phyloP scores from a whole-genome alignment of 2,329 filamentous ascomycete species.

The Stromatinia cepivora region DNA sequence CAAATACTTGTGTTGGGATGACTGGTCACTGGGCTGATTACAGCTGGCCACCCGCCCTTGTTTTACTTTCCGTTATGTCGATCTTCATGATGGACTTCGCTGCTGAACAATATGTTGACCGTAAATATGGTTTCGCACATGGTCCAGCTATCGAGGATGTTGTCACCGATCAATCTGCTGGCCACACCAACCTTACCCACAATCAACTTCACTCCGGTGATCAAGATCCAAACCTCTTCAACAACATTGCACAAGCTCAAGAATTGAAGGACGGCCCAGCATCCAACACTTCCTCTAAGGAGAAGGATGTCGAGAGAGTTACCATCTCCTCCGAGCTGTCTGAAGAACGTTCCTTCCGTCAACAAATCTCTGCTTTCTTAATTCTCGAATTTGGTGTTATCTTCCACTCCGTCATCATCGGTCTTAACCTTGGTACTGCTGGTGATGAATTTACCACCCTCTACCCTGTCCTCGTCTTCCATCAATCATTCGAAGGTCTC shows the following conservation, averaged over 20 bases:
- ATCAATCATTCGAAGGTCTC: conserved; percentile 63
- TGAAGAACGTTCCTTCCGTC: conserved; percentile 42
- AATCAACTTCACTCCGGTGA: conserved; percentile 46
- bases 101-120: conserved; percentile 51
- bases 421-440: conserved; percentile 60
- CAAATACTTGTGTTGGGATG: conserved; percentile 55
- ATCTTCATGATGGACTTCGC: conserved; percentile 60
- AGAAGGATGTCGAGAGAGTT: conserved; percentile 29
- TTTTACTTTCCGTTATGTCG: conserved; percentile 59
- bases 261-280: conserved; percentile 23
- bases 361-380: conserved; percentile 50
- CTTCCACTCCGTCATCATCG: conserved; percentile 65
- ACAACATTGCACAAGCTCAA: conserved; percentile 31
- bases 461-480: conserved; percentile 62
- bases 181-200: conserved; percentile 36
- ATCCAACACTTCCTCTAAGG: conserved; percentile 27
- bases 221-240: conserved; percentile 40
- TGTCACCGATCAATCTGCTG: conserved; percentile 32
- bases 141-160: conserved; percentile 34
- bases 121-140: conserved; percentile 37
- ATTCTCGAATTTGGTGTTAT: conserved; percentile 52
- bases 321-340: conserved; percentile 19
- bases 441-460: conserved; percentile 57
- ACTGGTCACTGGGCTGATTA: conserved; percentile 46
- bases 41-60: conserved; percentile 38